These are phyloP conservation scores for Zasmidium citrigriseum DNA, from an alignment of 2,329 filamentous ascomycete genomes.

Conservation along the genomic window DNA sequence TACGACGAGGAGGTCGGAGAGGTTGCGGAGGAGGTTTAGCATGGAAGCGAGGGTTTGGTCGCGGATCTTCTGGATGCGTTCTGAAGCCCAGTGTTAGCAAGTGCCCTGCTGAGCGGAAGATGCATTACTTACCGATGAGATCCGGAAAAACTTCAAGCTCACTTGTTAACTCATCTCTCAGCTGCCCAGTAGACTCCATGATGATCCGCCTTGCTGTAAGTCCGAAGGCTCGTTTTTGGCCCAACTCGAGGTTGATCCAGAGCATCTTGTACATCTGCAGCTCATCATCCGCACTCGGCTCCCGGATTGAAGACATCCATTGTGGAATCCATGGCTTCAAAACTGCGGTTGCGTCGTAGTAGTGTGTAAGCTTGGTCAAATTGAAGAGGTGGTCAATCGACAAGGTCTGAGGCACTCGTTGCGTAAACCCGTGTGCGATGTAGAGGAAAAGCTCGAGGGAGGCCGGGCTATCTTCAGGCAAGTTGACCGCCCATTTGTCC, in stretches of 20 bases:
- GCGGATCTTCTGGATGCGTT: not conserved
- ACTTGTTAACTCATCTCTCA: not conserved
- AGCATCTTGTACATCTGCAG: conserved; percentile 11
- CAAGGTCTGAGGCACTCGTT: conserved; percentile 2
- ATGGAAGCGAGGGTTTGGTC: conserved; percentile 8
- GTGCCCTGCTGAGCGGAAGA: not conserved
- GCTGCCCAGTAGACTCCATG: not conserved
- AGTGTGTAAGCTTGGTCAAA: conserved; percentile 18
- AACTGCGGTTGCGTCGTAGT: conserved; percentile 16
- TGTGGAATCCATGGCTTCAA: conserved; percentile 13
- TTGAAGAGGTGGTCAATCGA: conserved; percentile 46
- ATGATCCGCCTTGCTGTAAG: conserved; percentile 4
- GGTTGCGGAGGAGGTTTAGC: conserved; percentile 11
- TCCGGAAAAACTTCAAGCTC: not conserved
- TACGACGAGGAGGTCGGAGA: conserved; percentile 8
- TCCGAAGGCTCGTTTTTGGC: conserved; percentile 3
- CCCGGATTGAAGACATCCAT: conserved; percentile 3
- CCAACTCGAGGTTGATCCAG: conserved; percentile 13
- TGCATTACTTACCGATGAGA: not conserved
- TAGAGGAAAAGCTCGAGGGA: conserved; percentile 23
- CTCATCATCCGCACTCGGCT: conserved; percentile 5
- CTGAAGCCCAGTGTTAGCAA: not conserved
- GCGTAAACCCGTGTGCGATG: conserved; percentile 44
- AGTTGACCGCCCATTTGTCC: not conserved
- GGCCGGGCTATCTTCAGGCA: conserved; percentile 1